Base-by-base conservation (phyloP, 352 stramenopile species). In the Globisporangium takayamanum region DNA sequence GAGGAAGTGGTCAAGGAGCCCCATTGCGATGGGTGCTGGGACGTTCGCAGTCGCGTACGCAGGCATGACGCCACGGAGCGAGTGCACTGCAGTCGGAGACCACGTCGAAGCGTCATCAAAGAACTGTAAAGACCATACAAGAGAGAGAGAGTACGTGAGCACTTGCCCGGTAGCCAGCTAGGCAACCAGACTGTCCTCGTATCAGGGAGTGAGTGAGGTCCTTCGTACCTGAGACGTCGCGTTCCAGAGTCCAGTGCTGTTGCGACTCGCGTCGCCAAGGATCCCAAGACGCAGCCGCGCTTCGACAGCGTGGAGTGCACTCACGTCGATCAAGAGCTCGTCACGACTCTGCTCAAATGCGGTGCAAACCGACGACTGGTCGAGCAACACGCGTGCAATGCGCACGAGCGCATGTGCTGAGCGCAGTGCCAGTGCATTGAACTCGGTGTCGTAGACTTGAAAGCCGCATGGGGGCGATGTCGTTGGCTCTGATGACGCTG, bases 381-480 rank as follows among this genome's bases (percentile, higher is more conserved):
- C 73, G 7, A 75, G 50, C 14, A 94, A 66, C 41, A 92, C 70
- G 15, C 59, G 71, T 0, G 75, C 80, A 53, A 94, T 94, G 30
- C 83, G 80, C 18, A 80, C 66, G 20, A 94, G 68, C 8, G 73
- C 74, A 22, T 79, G 63, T 1, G 78, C 68, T 8, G 82, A 92
- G 16, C 78, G 73, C 39, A 92, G 68, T n/a, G 80, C 72, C 22
- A 94, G 60, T 6, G 84, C 57, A 60, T 94, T 94, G 63, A 92
- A 94, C 60, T 94, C 84, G 46, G 88, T 71, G 58, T 94, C 84
- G 36, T 83, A 60, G 5, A 89, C 79, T n/a, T 64, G 59, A 41
- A 92, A 81, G 2, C 36, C 33, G 4, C 50, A 61, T 4, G 60
- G 57, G n/a, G 22, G 14, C 26, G 25, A 6, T 30, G 10, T 12